Percentiles rank a stretch among this genome's conserved stretches.
Evolutionary conservation across 306 rosid genomes (phyloP).

Genomic region (Malus fusca): DNA sequence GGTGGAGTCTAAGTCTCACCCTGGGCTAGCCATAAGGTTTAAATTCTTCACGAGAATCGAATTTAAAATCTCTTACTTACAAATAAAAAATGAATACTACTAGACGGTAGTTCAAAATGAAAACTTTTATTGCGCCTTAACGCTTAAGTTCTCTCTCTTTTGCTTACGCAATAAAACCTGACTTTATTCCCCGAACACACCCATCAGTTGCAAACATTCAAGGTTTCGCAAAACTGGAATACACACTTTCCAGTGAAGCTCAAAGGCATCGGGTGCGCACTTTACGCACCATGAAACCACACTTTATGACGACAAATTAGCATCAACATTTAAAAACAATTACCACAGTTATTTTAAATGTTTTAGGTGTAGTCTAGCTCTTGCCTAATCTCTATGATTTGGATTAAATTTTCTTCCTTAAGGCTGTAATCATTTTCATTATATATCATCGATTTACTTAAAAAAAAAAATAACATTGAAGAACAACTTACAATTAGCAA

Average conservation of each 20-base stretch:
- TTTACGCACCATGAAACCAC: not conserved
- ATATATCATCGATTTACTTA: not conserved
- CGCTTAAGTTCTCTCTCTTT: not conserved
- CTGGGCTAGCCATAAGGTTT: accelerated
- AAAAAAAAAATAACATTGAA: not conserved
- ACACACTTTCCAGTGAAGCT: not conserved
- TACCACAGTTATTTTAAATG: not conserved
- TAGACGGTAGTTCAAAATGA: too few relatives aligned
- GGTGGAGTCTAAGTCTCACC: accelerated
- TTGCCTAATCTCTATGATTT: too few relatives aligned
- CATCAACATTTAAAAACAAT: not conserved
- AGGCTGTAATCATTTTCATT: not conserved
- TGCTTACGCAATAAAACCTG: not conserved
- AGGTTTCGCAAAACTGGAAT: not conserved
- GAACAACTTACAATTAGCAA: constrained; percentile 23
- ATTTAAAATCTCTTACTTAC: too few relatives aligned
- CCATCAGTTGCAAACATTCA: not conserved
- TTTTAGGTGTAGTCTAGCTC: too few relatives aligned
- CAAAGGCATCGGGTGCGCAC: constrained; percentile 1
- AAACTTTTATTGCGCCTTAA: not conserved
- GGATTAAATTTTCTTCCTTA: not conserved
- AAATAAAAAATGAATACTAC: accelerated
- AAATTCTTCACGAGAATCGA: accelerated
- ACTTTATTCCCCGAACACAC: not conserved
- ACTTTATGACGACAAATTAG: not conserved